Evolutionary conservation across 2,329 filamentous ascomycete genomes (phyloP), one percentile per base, ranked within the genome.

Genomic region (Periglandula ipomoeae): DNA sequence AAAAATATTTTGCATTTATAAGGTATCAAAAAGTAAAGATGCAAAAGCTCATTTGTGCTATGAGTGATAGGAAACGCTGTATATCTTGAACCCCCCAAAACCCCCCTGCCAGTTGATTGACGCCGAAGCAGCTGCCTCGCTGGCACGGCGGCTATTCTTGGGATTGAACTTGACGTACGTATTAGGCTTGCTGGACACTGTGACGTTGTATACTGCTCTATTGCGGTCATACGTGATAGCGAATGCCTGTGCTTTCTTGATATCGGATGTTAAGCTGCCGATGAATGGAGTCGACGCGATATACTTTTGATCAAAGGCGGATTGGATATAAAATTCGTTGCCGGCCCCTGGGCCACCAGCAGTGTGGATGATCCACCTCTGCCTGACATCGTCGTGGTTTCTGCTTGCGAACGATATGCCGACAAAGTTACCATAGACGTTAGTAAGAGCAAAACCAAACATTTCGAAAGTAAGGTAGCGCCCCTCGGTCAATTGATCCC

Each of bases 401-500:
- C 48, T 20, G 7, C 44, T 44, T n/a, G 53, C 49, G 6, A n/a
- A n/a, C 3, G 53, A 35, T 11, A 47, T 40, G 35, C 47, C 47
- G 3, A 52, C 48, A 3, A 59, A 53, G 1, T 57, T 44, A 1
- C 61, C 64, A 3, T 66, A 62, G 37, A 54, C 19, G 51, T 59
- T 50, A 43, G 62, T 45, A 11, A 76, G 63, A 2, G 71, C 72
- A 23, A 57, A 62, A 15, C 70, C 70, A 22, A 61, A 58, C 47
- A 27, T 50, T 57, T 76, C 74, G 48, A 78, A 74, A 2, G 71
- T 70, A 15, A 79, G 62, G 54, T 71, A 77, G 24, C 74, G 71
- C 19, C 75, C 76, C 56, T 79, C 75, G 10, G 73, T 78, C 20
- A 78, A 60, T 19, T 68, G 61, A 4, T 75, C 75, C 5, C 75